Evolutionary conservation across 2,329 filamentous ascomycete species (phyloP), one percentile per base, ranked within the genome.

Genomic region (Aspergillus fructus): DNA sequence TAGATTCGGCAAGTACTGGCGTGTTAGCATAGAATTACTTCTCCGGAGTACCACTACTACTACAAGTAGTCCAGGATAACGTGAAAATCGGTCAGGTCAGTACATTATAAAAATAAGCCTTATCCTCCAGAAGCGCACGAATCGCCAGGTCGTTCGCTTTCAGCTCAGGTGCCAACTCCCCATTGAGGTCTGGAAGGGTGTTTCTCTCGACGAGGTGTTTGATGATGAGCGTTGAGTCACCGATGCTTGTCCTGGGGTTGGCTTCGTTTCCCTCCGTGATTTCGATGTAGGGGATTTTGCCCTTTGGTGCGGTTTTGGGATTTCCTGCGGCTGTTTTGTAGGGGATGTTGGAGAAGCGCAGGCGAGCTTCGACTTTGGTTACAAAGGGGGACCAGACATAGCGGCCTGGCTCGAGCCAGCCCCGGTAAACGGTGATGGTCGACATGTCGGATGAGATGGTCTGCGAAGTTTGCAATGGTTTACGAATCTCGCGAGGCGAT

Each of bases 341-440:
- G 0, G 69, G 40, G 2, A 85, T 49, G 1, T 70, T 67, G 2
- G 77, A 77, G 61, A 86, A 79, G 13, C 85, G 84, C 5, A 88
- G 76, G 13, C 85, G 83, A 17, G 83, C 77, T 66, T 89, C 86
- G 51, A 88, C 74, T 67, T 88, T 88, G 45, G 73, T 81, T 52
- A 85, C 83, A 62, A 85, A 88, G 9, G 85, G 84, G 0, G 85
- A 87, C 83, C 83, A 86, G 50, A 79, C 76, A 63, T 85, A 79
- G 17, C 64, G 62, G 5, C 72, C 74, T 1, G 68, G 58, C 2
- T 71, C 66, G 33, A 73, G 71, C 57, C 76, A 81, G 47, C 83
- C 84, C 41, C 84, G 81, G 68, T 77, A 84, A 49, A 87, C 59
- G 6, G 73, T 81, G 7, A 68, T 27, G 24, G 48, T 62, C 49